Base-by-base conservation (phyloP, 441 rosid genomes). In the Croton setiger region DNA sequence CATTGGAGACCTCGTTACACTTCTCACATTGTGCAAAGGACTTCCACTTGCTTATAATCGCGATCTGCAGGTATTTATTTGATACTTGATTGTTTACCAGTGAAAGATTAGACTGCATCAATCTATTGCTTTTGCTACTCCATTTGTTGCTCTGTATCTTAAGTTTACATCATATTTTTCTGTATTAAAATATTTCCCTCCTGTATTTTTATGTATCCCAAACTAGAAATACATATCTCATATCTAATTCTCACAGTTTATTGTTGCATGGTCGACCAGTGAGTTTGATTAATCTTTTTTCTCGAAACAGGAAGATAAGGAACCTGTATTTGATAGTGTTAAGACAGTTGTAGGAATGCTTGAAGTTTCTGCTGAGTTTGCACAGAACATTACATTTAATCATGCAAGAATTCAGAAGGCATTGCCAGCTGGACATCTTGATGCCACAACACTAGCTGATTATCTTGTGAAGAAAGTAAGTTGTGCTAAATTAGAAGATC, bases 11-110 rank as follows among this genome's bases (percentile, higher is more conserved):
- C 80, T 92, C 47, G 89, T 88, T 62, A 88, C 97, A 13, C 88
- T 92, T 75, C 82, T 95, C 63, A 87, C 90, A n/a, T 68, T 92
- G 51, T 92, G 99, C 85, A 95, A 95, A 81, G 99, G 99, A 56
- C 98, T 95, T 82, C 98, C 98, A 14, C 88, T 88, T 71, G 98
- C 96, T 62, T 95, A 92, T 72, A 92, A 92, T 72, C 89, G 99
- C 14, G 99, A 95, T 82, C 83, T 95, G 55, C 97, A 90, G 93
- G 96, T 87, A 18, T 44, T 60, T 61, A 0, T 56, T 43, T 48
- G 15, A 15, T 13, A 47, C 15, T 12, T 15, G n/a, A 23, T 44
- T 20, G 21, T 14, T 55, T n/a, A 36, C 21, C 17, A 14, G 18
- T 39, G 51, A 62, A 57, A 51, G 36, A 54, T 48, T 49, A 3